phyloP scores from a whole-genome alignment of 2,329 filamentous ascomycete genomes.

The Teratosphaeria viscida region DNA sequence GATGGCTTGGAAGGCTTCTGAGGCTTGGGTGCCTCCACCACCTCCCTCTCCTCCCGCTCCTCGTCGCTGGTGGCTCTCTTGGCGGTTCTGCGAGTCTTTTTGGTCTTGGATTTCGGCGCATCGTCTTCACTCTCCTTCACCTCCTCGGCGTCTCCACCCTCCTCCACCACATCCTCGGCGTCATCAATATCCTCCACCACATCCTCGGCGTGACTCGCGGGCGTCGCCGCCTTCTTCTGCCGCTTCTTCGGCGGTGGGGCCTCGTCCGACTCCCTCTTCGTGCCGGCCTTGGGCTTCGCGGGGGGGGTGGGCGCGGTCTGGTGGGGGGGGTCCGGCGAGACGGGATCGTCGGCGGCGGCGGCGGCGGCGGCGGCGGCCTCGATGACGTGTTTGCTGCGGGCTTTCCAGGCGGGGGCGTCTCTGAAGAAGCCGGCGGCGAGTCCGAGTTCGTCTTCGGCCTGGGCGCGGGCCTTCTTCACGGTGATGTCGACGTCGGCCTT shows the following conservation, averaged over 20 bases:
- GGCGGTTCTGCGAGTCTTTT: too few relatives aligned
- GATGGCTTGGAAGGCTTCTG: constrained; percentile 3
- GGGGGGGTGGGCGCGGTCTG: constrained; percentile 9
- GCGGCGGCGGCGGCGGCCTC: constrained; percentile 20
- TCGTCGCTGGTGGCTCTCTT: too few relatives aligned
- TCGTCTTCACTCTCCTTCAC: neutral
- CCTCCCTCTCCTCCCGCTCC: too few relatives aligned
- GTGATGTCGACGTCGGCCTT: constrained; percentile 43
- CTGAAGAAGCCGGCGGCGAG: constrained; percentile 48
- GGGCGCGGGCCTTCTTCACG: constrained; percentile 45
- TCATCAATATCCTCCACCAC: constrained; percentile 1
- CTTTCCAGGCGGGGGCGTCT: constrained; percentile 43
- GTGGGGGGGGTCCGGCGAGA: constrained; percentile 12
- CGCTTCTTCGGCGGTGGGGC: constrained; percentile 13
- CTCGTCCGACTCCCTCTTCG: constrained; percentile 23
- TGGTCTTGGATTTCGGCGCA: neutral
- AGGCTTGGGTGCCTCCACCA: neutral
- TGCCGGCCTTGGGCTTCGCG: constrained; percentile 12
- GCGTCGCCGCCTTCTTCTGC: constrained; percentile 13
- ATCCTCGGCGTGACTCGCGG: neutral
- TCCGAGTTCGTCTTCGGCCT: constrained; percentile 42
- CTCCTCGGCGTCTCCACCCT: constrained; percentile 2
- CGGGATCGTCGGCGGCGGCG: constrained; percentile 31
- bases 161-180: too few relatives aligned
- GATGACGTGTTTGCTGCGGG: constrained; percentile 43